Base-by-base conservation (phyloP, 1,139 yeast genomes). In the Komagataea norvegica region DNA sequence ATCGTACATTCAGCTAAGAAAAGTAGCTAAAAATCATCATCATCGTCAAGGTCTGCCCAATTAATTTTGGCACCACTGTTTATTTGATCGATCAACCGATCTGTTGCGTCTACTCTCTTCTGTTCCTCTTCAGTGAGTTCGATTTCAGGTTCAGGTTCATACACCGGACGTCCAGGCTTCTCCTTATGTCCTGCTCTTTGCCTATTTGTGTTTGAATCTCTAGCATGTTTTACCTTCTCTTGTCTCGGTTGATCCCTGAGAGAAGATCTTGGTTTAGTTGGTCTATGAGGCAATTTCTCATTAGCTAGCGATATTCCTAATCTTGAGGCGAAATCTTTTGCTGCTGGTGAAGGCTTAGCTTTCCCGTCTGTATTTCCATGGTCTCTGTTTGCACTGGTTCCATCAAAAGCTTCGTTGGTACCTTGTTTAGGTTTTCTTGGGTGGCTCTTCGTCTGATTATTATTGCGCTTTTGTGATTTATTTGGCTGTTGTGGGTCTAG, bases 11-110 rank as follows among this genome's bases (percentile, higher is more conserved):
- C 10, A 29, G 5, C 7, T n/a, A 18, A 9, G 15, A 8, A 25
- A 15, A 22, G 8, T 23, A 19, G 16, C 26, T 23, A 40, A 18
- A 25, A 37, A 17, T 36, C 36, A 21, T 27, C 36, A 24, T 46
- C 49, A 33, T 47, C 52, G 36, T 43, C 52, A 20, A 45, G 34
- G 23, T 43, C 51, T 3, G 54, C 50, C 55, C 55, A 51, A 21
- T 46, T 43, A 4, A 47, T 34, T 14, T 39, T 34, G 11, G 29
- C 41, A 15, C 47, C 47, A 6, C 40, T 31, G 4, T 36, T 37
- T 18, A 46, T 31, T 6, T 44, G 44, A 3, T 47, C 47, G 10
- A 42, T 32, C 23, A 36, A 23, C 25, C 36, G 28, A 29, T 30
- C 31, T 27, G 32, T 32, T 23, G 16, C 16, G 21, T 33, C 41